Evolutionary conservation across 495 filamentous ascomycete genomes (phyloP).

Genomic region (Penicillium subrubescens): DNA sequence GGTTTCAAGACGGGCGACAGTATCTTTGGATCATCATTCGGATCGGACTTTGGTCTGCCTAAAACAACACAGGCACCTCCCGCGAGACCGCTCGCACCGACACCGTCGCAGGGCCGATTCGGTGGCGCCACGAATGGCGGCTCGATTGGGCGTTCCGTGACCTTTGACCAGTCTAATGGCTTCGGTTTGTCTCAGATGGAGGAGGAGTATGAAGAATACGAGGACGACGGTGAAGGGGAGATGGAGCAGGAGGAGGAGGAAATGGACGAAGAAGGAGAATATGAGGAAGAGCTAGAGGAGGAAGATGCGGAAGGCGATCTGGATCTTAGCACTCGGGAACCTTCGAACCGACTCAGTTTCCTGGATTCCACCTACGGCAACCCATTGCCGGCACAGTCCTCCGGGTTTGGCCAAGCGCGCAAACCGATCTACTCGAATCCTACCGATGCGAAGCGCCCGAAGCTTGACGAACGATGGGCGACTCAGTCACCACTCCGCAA

Average conservation of each 20-base stretch:
- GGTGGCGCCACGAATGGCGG: constrained; percentile 41
- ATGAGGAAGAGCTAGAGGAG: constrained; percentile 35
- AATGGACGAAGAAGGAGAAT: constrained; percentile 31
- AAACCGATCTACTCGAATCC: constrained; percentile 49
- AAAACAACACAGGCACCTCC: constrained; percentile 33
- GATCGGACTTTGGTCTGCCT: constrained; percentile 39
- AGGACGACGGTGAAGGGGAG: constrained; percentile 34
- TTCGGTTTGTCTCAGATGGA: constrained; percentile 38
- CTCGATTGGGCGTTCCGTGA: constrained; percentile 42
- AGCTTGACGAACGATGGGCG: constrained; percentile 46
- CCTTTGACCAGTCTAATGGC: constrained; percentile 33
- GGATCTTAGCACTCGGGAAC: constrained; percentile 24
- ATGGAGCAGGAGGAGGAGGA: constrained; percentile 28
- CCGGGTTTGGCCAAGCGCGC: constrained; percentile 23
- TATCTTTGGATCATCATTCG: constrained; percentile 47
- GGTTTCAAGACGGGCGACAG: constrained; percentile 46
- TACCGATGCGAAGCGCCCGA: constrained; percentile 46
- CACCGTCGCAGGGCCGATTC: constrained; percentile 37
- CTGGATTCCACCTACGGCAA: constrained; percentile 39
- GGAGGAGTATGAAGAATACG: constrained; percentile 27
- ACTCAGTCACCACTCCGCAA: constrained; percentile 42
- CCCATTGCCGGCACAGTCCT: constrained; percentile 20
- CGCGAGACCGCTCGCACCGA: constrained; percentile 23
- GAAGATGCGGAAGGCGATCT: constrained; percentile 31
- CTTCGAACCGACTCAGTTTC: constrained; percentile 31